Evolutionary conservation across 495 filamentous ascomycete genomes (phyloP), one percentile per base, ranked within the genome.

Genomic region (Hyaloscypha hepaticicola): DNA sequence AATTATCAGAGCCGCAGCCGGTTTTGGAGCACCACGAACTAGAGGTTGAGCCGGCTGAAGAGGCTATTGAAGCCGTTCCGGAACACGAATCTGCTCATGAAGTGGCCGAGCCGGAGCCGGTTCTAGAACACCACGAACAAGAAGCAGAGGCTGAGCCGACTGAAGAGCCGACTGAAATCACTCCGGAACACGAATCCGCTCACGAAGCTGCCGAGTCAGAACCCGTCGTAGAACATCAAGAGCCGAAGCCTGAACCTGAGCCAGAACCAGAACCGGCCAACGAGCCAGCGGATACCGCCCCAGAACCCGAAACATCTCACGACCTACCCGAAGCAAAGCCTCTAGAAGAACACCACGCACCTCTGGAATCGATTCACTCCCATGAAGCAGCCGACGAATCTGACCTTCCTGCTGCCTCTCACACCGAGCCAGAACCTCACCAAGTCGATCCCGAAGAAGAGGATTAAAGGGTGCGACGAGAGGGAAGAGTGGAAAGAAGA

Each of bases 401-500:
- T 16, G 38, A 45, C 14, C 38, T 45, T 16, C 38, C 38, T 45
- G 19, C 38, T 16, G 19, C 38, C 38, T 45, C 38, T 16, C 38
- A 45, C 38, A n/a, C n/a, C n/a, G n/a, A 16, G 19, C 31, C 31
- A 45, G 38, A 4, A 19, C 4, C 38, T 4, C 38, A 45, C 38
- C 11, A 16, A 19, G 16, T 16, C 4, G 38, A 45, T 16, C 38
- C 38, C 9, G 38, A 53, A 26, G 50, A 53, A 53, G 50, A 53
- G 16, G 50, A 53, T 3, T 25, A 53, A 21, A 53, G 22, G 19
- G 2, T 26, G 50, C 3, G 8, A 16, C 48, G 16, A n/a, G 19
- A 53, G 16, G 19, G 25, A 53, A 53, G n/a, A 25, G 16, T 7
- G 55, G 29, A 26, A 57, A 57, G 19, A 57, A 34, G 55, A 57